Base-by-base conservation (phyloP, 768 basidiomycete species). In the Suillus subaureus region DNA sequence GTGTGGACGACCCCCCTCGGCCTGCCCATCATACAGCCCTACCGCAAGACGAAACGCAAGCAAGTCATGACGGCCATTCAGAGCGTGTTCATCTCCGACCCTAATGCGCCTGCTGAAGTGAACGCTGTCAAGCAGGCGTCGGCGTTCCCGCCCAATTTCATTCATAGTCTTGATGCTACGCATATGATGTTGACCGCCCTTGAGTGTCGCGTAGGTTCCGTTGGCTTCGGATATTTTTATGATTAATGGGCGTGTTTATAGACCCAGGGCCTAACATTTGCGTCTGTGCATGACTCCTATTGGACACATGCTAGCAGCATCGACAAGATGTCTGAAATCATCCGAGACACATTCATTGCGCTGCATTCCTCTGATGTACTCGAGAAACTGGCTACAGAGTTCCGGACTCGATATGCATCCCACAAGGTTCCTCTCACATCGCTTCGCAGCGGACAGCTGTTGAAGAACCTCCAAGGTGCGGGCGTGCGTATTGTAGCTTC, bases 121-220 rank as follows among this genome's bases (percentile, higher is more conserved):
- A 93, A 94, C 70, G 76, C 92, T 1, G 68, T 81, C 65, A 97
- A 97, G 77, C 97, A 99, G 76, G 93, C 95, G 0, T 88, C 94
- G 18, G 97, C 97, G 1, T 99, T 99, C 88, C 97, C 97, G 6
- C 97, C 97, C 57, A 99, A 99, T 80, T 99, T 97, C 73, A 94
- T 99, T 61, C 97, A 99, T 75, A 94, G 92, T 73, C 83, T 99
- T 35, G 97, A 99, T 75, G 97, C 97, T 2, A 97, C 97, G 2
- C 97, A 99, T 79, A 99, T 99, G 96, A 90, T 98, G 87, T 79
- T 98, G 70, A 97, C 96, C 2, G 96, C 97, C 12, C 83, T 97
- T 56, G 91, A 94, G 69, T 97, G 96, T 76, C 81, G 85, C 68
- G 94, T 93, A 77, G 62, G 89, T 78, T 16, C 26, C 63, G 31